phyloP scores from a whole-genome alignment of 495 filamentous ascomycete genomes.

The Endocarpon pusillum region DNA sequence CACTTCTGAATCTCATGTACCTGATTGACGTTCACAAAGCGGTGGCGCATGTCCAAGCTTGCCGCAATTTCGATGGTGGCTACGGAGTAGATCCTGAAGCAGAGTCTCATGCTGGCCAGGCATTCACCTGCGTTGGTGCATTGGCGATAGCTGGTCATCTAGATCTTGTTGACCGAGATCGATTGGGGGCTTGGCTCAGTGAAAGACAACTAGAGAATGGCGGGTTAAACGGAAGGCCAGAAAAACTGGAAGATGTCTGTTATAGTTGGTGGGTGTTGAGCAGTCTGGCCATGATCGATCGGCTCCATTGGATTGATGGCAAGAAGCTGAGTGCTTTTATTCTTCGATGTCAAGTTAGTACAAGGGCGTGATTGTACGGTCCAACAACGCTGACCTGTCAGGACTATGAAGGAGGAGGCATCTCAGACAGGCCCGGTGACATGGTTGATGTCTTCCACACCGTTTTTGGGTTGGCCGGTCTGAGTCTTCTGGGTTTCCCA shows the following conservation, averaged over 20 bases:
- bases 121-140: slow-evolving; percentile 87
- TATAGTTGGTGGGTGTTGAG: slow-evolving; percentile 97
- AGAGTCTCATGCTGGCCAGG: slow-evolving; percentile 83
- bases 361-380: not conserved
- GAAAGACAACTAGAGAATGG: slow-evolving; percentile 78
- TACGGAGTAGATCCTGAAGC: slow-evolving; percentile 79
- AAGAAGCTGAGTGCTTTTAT: slow-evolving; percentile 66
- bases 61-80: slow-evolving; percentile 82
- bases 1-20: slow-evolving; percentile 52
- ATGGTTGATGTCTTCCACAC: slow-evolving; percentile 98
- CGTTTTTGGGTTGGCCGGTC: slow-evolving; percentile 67
- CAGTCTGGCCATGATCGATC: slow-evolving; percentile 75
- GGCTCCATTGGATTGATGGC: slow-evolving; percentile 79
- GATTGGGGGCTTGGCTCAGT: slow-evolving; percentile 76
- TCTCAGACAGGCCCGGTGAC: slow-evolving; percentile 80
- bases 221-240: slow-evolving; percentile 83
- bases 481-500: slow-evolving; percentile 64
- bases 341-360: slow-evolving; percentile 52
- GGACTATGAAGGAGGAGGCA: slow-evolving; percentile 67
- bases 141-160: slow-evolving; percentile 65
- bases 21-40: slow-evolving; percentile 64
- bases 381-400: slow-evolving; percentile 21
- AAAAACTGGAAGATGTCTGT: slow-evolving; percentile 92
- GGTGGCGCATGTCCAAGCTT: slow-evolving; percentile 57
- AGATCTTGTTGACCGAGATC: slow-evolving; percentile 69